Evolutionary conservation across 2,329 filamentous ascomycete species (phyloP).

Genomic region (Zopfia rhizophila): DNA sequence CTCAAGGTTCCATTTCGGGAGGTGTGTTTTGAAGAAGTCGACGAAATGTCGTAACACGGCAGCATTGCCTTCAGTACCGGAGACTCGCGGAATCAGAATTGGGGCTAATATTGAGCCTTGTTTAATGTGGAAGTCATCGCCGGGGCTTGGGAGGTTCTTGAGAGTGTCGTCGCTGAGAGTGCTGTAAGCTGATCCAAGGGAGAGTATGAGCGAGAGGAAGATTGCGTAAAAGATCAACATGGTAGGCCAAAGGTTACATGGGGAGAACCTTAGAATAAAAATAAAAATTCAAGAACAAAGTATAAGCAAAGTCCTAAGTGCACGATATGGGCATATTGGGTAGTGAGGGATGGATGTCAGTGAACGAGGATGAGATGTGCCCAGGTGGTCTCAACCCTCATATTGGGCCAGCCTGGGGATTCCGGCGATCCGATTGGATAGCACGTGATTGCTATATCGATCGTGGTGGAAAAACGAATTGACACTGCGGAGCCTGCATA

Average conservation of each 20-base stretch:
- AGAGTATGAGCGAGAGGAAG: constrained; percentile 40
- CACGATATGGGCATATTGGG: too few species aligned
- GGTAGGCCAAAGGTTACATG: constrained; percentile 18
- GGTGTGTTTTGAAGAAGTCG: constrained; percentile 79
- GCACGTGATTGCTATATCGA: too few species aligned
- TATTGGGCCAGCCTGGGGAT: too few species aligned
- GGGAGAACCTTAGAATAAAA: constrained; percentile 2
- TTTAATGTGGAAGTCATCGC: constrained; percentile 81
- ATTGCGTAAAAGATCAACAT: constrained; percentile 34
- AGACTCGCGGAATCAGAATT: constrained; percentile 86
- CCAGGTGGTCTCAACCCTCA: too few species aligned
- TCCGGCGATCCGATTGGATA: too few species aligned
- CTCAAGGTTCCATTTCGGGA: constrained; percentile 82
- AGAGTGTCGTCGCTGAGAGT: constrained; percentile 80
- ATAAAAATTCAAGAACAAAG: too few species aligned
- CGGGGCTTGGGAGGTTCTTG: constrained; percentile 73
- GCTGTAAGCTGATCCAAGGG: constrained; percentile 60
- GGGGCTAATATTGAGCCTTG: constrained; percentile 82
- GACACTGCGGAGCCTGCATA: too few species aligned
- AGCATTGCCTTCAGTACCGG: constrained; percentile 81
- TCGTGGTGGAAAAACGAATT: too few species aligned
- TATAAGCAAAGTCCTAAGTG: too few species aligned
- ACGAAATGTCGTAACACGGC: constrained; percentile 84
- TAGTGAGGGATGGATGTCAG: too few species aligned
- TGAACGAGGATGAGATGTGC: too few species aligned